These are phyloP conservation scores for Sodiomyces alkalinus DNA, from an alignment of 2,329 filamentous ascomycete species.

Conservation along the genomic window DNA sequence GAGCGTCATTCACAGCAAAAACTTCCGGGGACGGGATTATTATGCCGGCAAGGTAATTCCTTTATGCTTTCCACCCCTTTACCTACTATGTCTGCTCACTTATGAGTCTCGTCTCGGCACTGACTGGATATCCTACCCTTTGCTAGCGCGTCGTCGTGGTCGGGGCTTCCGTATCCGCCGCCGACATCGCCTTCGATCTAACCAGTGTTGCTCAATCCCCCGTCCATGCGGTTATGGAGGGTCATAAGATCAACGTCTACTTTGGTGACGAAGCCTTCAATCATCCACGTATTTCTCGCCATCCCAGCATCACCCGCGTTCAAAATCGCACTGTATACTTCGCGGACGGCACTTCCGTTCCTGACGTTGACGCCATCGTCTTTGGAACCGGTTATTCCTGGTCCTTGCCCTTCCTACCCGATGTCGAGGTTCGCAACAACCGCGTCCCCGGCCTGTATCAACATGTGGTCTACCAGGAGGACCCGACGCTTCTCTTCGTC, in stretches of 20 bases:
- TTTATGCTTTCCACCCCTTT: slow-evolving; percentile 2
- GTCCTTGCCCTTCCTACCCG: slow-evolving; percentile 44
- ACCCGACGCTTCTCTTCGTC: slow-evolving; percentile 40
- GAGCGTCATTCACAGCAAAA: slow-evolving; percentile 38
- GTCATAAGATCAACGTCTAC: slow-evolving; percentile 33
- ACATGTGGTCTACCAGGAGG: slow-evolving; percentile 38
- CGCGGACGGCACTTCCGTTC: slow-evolving; percentile 34
- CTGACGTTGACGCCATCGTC: slow-evolving; percentile 44
- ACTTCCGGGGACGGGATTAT: slow-evolving; percentile 29
- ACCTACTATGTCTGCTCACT: too few relatives aligned
- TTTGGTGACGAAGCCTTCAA: slow-evolving; percentile 45
- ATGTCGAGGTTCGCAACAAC: slow-evolving; percentile 35
- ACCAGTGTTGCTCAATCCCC: slow-evolving; percentile 27
- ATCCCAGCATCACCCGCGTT: slow-evolving; percentile 33
- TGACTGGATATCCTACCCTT: background rate
- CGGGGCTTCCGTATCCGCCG: slow-evolving; percentile 48
- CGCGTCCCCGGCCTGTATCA: slow-evolving; percentile 40
- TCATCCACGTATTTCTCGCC: slow-evolving; percentile 34
- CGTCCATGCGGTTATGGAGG: slow-evolving; percentile 33
- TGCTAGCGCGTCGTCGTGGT: slow-evolving; percentile 41
- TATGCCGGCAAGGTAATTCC: slow-evolving; percentile 31
- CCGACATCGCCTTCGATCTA: slow-evolving; percentile 43
- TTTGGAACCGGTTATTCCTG: slow-evolving; percentile 54
- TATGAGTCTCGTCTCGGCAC: too few relatives aligned
- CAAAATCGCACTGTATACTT: slow-evolving; percentile 35